A percentile compares a stretch with the other conserved stretches of the same genome.
phyloP scores from a whole-genome alignment of 495 filamentous ascomycete species.

The Chaetomium cochliodes region DNA sequence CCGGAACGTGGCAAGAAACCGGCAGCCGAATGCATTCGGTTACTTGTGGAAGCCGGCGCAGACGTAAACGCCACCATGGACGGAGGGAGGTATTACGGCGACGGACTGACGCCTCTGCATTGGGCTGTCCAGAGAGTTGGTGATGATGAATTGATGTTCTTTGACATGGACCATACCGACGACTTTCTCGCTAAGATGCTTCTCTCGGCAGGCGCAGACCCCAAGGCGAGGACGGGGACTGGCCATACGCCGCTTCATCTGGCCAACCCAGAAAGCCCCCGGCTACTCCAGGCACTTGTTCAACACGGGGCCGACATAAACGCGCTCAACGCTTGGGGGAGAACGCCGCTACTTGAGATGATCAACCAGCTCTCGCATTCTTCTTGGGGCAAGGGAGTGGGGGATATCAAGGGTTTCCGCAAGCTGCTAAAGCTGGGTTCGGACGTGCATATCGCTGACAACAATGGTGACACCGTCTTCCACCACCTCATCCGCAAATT shows the following conservation, averaged over 20 bases:
- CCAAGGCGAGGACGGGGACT: conserved; percentile 6
- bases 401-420: neutral
- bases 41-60: conserved; percentile 12
- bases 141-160: neutral
- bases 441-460: conserved; percentile 5
- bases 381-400: neutral
- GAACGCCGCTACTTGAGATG: conserved; percentile 12
- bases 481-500: conserved; percentile 1
- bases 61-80: conserved; percentile 20
- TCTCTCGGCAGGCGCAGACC: conserved; percentile 16
- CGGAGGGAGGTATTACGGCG: conserved; percentile 8
- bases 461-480: conserved; percentile 6
- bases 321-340: conserved; percentile 3
- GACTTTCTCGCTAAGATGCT: conserved; percentile 4
- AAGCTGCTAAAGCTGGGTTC: conserved; percentile 13
- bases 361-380: neutral
- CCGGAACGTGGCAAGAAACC: neutral
- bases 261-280: neutral
- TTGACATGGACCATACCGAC: neutral
- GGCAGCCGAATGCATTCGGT: conserved; percentile 5
- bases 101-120: conserved; percentile 30
- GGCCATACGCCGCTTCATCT: conserved; percentile 14
- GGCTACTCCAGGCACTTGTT: neutral
- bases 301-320: conserved; percentile 15
- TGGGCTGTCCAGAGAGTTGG: conserved; percentile 16